Evolutionary conservation across 345 rosid genomes (phyloP), one percentile per base, ranked within the genome.

Genomic region (Mangifera indica): DNA sequence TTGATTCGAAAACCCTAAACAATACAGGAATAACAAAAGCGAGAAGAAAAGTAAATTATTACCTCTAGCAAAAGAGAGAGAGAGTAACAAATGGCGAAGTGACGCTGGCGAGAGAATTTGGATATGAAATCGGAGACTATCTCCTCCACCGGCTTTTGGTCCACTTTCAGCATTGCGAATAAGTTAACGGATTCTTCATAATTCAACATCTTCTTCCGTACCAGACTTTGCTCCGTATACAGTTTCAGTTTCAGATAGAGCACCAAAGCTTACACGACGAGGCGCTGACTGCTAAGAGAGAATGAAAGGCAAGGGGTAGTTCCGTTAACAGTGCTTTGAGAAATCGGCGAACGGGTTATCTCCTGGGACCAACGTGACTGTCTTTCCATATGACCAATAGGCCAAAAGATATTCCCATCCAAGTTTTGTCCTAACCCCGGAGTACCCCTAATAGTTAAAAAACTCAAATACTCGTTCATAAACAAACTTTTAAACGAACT

Each of bases 61-160:
- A 76, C 98, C 97, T 90, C 81, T 63, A 93, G 70, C 69, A 91
- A 73, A 40, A 86, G 74, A 0, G 62, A 78, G 58, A 88, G 93
- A 72, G 93, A 85, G 63, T 56, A 73, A 86, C 95, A 93, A 80
- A 81, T 76, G 61, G 66, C 44, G 79, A 89, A 79, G 64, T 72
- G 60, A 63, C 84, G 88, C 57, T 76, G 37, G 66, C 67, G 81
- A 54, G 76, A 40, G 82, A 93, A 75, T 15, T 76, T 79, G 56
- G 93, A 81, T 79, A 65, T 76, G 84, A 88, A 89, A 73, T 91
- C 92, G 64, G 92, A 45, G 12, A 81, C 54, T 60, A 84, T 77
- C 56, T 87, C 91, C 24, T 79, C 87, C 60, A 91, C 72, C 1
- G 91, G 82, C 25, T 80, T 82, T 49, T 83, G 81, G 67, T 87